Evolutionary conservation across 2,329 filamentous ascomycete species (phyloP), one percentile per base, ranked within the genome.

Genomic region (Dactylellina sp.): DNA sequence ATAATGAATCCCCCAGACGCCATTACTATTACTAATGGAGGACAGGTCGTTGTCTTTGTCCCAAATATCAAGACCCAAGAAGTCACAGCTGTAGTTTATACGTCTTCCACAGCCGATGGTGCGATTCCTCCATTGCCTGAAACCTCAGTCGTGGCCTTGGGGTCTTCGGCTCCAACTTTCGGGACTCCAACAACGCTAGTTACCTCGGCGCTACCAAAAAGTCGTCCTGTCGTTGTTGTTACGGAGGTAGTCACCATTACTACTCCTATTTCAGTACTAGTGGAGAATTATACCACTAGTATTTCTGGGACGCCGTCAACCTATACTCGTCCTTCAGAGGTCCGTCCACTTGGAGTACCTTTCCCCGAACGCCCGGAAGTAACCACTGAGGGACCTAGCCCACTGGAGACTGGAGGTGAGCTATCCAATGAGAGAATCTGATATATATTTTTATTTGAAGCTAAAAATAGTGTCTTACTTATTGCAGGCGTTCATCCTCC

Each of bases 351-450:
- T 0, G 50, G 42, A 1, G 9, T 63, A 14, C 59, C 59, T 1
- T 71, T 44, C n/a, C 59, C 52, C 5, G 52, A 39, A 52, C 57
- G 59, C 0, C 59, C 59, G 9, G 39, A 52, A 11, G 24, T 32
- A 0, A 71, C 65, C 7, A 52, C 66, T 20, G 42, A 63, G n/a
- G 44, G 59, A 1, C 1, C 28, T 0, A 71, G 66, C 11, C 66
- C 66, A 2, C 39, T 71, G n/a, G 59, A 71, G 28, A 71, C 66
- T 9, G 66, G 66, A 22, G 66, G 66, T 71, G 40, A 47, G 53
- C 11, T 32, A 5, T 5, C 9, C 32, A n/a, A 9, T n/a, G 11
- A 22, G 42, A 20, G 7, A 22, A 37, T 37, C 24, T 37, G 35
- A n/a, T 12, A 44, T 2, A 18, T 16, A 25, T 12, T 47, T 2